Evolutionary conservation across 2,329 filamentous ascomycete species (phyloP).

Genomic region (Cladosporium austrohemisphaericum): DNA sequence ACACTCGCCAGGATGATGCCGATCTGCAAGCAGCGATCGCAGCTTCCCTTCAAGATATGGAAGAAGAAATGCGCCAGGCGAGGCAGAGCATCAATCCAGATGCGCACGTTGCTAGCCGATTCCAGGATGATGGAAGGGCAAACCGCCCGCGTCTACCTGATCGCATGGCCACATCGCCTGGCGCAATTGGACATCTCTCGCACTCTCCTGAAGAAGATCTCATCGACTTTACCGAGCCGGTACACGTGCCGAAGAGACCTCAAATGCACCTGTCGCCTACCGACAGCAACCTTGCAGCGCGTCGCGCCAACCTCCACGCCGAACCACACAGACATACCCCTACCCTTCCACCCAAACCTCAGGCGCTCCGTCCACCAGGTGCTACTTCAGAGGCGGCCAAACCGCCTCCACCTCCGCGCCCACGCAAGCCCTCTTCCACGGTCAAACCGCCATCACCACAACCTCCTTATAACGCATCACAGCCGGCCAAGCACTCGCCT

Average conservation of each 20-base stretch:
- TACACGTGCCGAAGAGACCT: slow-evolving; percentile 25
- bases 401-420: slow-evolving; percentile 32
- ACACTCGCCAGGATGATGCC: slow-evolving; percentile 44
- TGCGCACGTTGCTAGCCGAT: slow-evolving; percentile 22
- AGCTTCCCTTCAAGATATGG: slow-evolving; percentile 45
- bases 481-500: slow-evolving; percentile 25
- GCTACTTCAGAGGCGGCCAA: slow-evolving; percentile 21
- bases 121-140: slow-evolving; percentile 8
- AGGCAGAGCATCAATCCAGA: slow-evolving; percentile 37
- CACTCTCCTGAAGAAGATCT: slow-evolving; percentile 37
- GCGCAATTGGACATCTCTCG: slow-evolving; percentile 2
- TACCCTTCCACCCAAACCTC: slow-evolving; percentile 35
- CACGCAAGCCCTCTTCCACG: slow-evolving; percentile 34
- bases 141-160: slow-evolving; percentile 2
- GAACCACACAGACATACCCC: slow-evolving; percentile 30
- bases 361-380: slow-evolving; percentile 11
- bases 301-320: slow-evolving; percentile 16
- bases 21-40: slow-evolving; percentile 47
- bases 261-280: slow-evolving; percentile 20
- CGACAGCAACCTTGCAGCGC: slow-evolving; percentile 1
- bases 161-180: slow-evolving; percentile 10
- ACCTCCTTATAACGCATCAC: slow-evolving; percentile 3
- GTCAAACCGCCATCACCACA: slow-evolving; percentile 20
- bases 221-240: slow-evolving; percentile 46
- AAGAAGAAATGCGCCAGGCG: slow-evolving; percentile 34